Evolutionary conservation across 495 filamentous ascomycete genomes (phyloP).

Genomic region (Neurospora pannonica): DNA sequence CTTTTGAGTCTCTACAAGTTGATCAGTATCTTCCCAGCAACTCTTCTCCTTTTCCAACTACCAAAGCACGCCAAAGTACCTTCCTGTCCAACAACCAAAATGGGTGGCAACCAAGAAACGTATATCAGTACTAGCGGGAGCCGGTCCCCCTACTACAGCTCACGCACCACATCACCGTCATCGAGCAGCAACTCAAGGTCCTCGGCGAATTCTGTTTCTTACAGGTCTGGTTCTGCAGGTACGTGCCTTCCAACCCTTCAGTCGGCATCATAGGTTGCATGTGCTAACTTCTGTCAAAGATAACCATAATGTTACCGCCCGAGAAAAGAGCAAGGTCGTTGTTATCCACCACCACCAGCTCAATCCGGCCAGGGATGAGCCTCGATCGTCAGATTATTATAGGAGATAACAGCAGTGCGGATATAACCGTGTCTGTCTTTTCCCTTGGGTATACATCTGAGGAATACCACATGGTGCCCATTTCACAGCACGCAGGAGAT

Average conservation of each 20-base stretch:
- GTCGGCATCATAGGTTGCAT: not conserved
- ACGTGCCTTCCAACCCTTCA: not conserved
- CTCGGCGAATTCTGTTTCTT: not conserved
- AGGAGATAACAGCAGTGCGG: not conserved
- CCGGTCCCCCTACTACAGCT: not conserved
- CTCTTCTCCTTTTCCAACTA: not conserved
- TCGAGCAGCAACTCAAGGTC: not conserved
- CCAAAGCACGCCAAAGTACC: not conserved
- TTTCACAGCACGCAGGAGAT: not conserved
- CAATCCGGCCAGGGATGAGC: constrained; percentile 9
- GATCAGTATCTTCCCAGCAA: not conserved
- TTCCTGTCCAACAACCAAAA: not conserved
- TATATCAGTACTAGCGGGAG: not conserved
- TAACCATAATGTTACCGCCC: not conserved
- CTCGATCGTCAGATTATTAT: constrained; percentile 7
- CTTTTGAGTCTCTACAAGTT: not conserved
- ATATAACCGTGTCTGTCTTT: not conserved
- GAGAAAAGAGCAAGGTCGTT: not conserved
- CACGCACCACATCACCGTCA: not conserved
- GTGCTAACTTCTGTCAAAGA: not conserved
- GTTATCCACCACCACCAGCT: constrained; percentile 11
- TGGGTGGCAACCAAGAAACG: not conserved
- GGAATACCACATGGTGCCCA: not conserved
- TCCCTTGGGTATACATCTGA: not conserved
- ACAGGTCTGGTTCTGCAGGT: not conserved